Base-by-base conservation (phyloP, 2,329 filamentous ascomycete species). In the Fusarium guadeloupense region DNA sequence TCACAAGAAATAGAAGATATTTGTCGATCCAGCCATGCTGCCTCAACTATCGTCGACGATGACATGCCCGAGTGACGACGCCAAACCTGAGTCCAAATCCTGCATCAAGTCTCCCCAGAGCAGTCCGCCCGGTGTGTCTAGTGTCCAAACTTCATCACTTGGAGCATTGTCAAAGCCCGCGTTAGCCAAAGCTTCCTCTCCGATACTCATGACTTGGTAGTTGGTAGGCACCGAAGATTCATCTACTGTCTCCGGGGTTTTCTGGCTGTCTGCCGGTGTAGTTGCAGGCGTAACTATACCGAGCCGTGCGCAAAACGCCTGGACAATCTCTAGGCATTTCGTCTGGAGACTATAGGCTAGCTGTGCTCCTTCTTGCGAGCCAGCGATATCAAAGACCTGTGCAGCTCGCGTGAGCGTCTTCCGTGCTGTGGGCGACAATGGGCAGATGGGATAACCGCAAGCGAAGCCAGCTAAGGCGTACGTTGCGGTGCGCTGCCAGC, bases 401-500 rank as follows among this genome's bases (percentile, higher is more conserved):
- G 56, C 59, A 12, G 65, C 64, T 13, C 35, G 38, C 4, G 39
- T 39, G 4, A 70, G 30, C 2, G 45, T 26, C 17, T 66, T 64
- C 3, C 67, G 63, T 20, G 62, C 34, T 3, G 62, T 48, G 5
- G 66, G 63, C 3, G 68, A 67, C 8, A 67, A 14, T 4, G 68
- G 67, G 3, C 67, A 69, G 7, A 69, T 69, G n/a, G 67, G 67
- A 37, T 69, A 69, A 9, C 67, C 67, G 23, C 58, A 67, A 6
- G 67, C 57, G 30, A 69, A 69, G 1, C 67, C 67, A 25, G 65
- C 63, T 2, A 67, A 30, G 3, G 50, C 35, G 20, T 66, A 60
- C 7, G 59, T 35, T 10, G 71, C 69, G 6, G 60, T 70, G 21
- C 63, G 69, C 43, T 73, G 71, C 71, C 71, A 74, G 19, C 62